These are phyloP conservation scores for Pseudogymnoascus pannorum DNA, from an alignment of 2,329 filamentous ascomycete genomes.

Conservation along the genomic window DNA sequence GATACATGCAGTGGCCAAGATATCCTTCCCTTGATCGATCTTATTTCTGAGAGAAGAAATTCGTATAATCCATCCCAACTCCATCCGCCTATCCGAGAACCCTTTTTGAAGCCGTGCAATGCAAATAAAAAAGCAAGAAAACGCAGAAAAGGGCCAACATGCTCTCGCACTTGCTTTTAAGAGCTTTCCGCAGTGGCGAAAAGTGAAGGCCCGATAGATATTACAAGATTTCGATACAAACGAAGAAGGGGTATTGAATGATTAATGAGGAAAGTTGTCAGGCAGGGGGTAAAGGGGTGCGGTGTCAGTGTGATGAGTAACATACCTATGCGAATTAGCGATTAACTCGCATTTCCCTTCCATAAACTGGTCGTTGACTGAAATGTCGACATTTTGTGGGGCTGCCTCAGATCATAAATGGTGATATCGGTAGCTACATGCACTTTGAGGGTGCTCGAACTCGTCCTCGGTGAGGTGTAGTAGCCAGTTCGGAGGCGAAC, in stretches of 20 bases:
- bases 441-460: not conserved
- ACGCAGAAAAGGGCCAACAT: not conserved
- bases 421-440: not conserved
- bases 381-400: not conserved
- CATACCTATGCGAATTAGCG: constrained; percentile 7
- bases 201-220: not conserved
- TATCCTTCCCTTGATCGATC: not conserved
- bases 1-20: not conserved
- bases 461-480: not conserved
- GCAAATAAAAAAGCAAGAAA: not conserved
- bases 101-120: not conserved
- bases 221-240: constrained; percentile 8
- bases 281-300: not conserved
- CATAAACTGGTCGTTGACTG: not conserved
- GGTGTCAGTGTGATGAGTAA: not conserved
- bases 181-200: not conserved
- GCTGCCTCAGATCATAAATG: not conserved
- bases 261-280: not conserved
- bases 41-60: not conserved
- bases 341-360: constrained; percentile 1
- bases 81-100: not conserved
- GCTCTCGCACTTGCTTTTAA: constrained; percentile 5
- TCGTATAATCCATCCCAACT: not conserved
- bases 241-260: constrained; percentile 4
- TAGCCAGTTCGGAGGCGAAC: not conserved